Evolutionary conservation across 768 basidiomycete genomes (phyloP).

Genomic region (Podaxis sp.): DNA sequence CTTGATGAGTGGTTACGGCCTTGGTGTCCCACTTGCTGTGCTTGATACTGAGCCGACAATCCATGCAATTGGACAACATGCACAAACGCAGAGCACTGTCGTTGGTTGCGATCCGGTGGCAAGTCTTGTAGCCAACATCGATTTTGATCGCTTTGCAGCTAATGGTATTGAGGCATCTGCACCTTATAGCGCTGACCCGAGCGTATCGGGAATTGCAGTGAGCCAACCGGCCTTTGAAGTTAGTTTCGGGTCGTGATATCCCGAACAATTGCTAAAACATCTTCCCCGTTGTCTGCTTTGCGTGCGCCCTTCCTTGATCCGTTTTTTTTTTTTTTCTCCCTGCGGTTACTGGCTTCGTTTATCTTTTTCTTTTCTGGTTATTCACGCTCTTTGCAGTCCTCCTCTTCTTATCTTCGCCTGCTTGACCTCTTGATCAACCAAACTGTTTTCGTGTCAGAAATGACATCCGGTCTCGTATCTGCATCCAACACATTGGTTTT

Average conservation of each 20-base stretch:
- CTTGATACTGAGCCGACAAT: not conserved
- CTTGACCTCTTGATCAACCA: not conserved
- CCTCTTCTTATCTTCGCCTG: not conserved
- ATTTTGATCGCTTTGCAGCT: not conserved
- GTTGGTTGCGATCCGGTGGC: not conserved
- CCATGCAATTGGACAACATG: not conserved
- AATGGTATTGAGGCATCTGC: not conserved
- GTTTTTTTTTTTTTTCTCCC: not conserved
- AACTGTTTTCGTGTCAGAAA: not conserved
- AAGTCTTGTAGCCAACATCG: not conserved
- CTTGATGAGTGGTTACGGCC: slow-evolving; percentile 4
- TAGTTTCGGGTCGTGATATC: not conserved
- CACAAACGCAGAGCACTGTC: not conserved
- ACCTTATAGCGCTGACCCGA: not conserved
- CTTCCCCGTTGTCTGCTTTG: not conserved
- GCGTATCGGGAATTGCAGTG: not conserved
- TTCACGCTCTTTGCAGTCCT: not conserved
- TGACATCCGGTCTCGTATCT: not conserved
- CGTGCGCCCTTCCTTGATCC: not conserved
- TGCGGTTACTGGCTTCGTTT: not conserved
- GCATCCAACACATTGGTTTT: not conserved
- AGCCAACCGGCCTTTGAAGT: not conserved
- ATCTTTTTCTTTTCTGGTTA: not conserved
- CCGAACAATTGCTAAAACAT: not conserved
- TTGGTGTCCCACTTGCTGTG: not conserved